Evolutionary conservation across 352 stramenopile species (phyloP).

Genomic region (Nothophytophthora sp.): DNA sequence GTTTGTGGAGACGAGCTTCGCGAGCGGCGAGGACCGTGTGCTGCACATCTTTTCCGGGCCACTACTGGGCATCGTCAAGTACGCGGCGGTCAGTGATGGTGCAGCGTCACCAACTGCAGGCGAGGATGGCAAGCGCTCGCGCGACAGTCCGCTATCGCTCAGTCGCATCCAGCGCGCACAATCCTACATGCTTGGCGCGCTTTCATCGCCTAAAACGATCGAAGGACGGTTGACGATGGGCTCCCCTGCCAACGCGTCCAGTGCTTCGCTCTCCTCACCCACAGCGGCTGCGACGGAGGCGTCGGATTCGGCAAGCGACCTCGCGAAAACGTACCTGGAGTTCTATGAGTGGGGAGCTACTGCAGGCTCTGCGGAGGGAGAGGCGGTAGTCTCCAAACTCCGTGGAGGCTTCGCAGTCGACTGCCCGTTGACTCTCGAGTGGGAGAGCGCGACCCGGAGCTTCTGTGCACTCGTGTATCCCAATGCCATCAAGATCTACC

Average conservation of each 20-base stretch:
- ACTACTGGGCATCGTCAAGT: constrained; percentile 65
- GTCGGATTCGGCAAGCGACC: constrained; percentile 29
- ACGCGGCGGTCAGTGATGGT: constrained; percentile 17
- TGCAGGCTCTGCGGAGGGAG: constrained; percentile 8
- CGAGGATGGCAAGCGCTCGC: constrained; percentile 18
- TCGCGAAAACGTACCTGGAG: constrained; percentile 64
- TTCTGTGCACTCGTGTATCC: constrained; percentile 68
- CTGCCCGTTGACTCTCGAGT: constrained; percentile 64
- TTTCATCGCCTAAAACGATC: constrained; percentile 34
- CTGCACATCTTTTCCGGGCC: constrained; percentile 75
- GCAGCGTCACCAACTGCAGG: constrained; percentile 12
- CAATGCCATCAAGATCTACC: constrained; percentile 47
- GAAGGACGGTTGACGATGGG: constrained; percentile 26
- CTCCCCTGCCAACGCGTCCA: constrained; percentile 24
- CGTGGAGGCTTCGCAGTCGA: constrained; percentile 30
- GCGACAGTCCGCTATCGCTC: constrained; percentile 31
- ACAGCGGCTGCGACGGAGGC: constrained; percentile 13
- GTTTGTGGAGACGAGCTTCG: constrained; percentile 54
- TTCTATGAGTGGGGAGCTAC: constrained; percentile 69
- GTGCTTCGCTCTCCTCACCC: constrained; percentile 14
- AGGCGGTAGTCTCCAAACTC: constrained; percentile 20
- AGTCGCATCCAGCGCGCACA: constrained; percentile 52
- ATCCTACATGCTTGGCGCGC: constrained; percentile 41
- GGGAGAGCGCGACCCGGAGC: constrained; percentile 45
- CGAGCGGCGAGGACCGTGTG: constrained; percentile 51